Evolutionary conservation across 1,139 yeast genomes (phyloP), one percentile per base, ranked within the genome.

Genomic region (Pichia sp.): DNA sequence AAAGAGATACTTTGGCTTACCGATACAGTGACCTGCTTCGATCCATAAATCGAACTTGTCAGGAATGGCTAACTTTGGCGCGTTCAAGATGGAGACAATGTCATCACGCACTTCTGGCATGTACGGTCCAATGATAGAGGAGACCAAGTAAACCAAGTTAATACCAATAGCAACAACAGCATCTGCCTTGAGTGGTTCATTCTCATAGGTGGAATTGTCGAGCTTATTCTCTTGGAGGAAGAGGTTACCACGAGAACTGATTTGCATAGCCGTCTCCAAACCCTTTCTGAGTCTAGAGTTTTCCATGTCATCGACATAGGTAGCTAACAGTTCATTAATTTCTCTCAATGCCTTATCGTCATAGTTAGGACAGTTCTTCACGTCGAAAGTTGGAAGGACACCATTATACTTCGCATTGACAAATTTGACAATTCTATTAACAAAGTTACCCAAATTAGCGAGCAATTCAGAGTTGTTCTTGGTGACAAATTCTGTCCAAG

Each of bases 371-470:
- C 59, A 57, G 30, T 68, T 57, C 29, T 57, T 44, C 2, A 67
- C 56, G 49, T 76, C 71, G 48, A 55, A 79, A 33, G 66, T 55
- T 35, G 97, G 96, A 45, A 91, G 70, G 32, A 86, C 95, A 40
- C 95, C 94, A 51, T 85, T 83, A 60, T 87, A 91, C 60, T 88
- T 91, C 40, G 96, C 93, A 57, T 72, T 77, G 38, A 81, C 86
- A 58, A 87, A 91, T 62, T 91, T 91, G 48, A 87, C 77, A 54
- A 88, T 69, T 63, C 99, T 81, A 68, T 91, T 91, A 42, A 87
- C 97, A 55, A 86, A 86, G 67, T 91, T 91, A 62, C 98, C 99
- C 58, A 93, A 70, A 63, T 93, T 93, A 37, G 97, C 96, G 60
- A 91, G 71, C 55, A 91, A 69, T 64, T 93, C 98, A 47, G 82